Base-by-base conservation (phyloP, 768 basidiomycete species). In the Calocybe cyanea region DNA sequence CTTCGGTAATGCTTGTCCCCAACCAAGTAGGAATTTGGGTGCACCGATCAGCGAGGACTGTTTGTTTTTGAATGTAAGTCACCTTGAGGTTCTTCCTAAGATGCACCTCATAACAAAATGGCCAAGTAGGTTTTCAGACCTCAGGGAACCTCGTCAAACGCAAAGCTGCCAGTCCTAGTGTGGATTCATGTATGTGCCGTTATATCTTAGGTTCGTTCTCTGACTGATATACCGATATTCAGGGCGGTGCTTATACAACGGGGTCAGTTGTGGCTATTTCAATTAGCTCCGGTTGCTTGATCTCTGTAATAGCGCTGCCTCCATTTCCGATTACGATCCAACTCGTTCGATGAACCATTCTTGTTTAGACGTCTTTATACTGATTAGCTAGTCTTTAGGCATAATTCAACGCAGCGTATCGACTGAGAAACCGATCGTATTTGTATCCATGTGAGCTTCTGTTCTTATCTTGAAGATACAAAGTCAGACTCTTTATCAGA, bases 1-100 rank as follows among this genome's bases (percentile, higher is more conserved):
- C 7, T 82, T 81, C 47, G 77, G 78, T 0, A 67, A 77, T 48
- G 77, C 76, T 1, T 83, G 80, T 55, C 77, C 77, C 17, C 81
- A 80, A 46, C 68, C 68, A 8, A 57, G 66, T 7, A 25, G 51
- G 2, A 54, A 39, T 19, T 57, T 76, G 0, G 73, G 72, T 13
- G 78, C 74, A 10, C 64, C 69, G 2, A 63, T 72, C 7, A 64
- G 63, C 7, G 80, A 83, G 56, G 73, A 80, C 45, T 83, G 81
- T 48, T 55, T 83, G n/a, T 66, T 62, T 34, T 59, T 83, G 36
- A 81, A 82, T 50, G 81, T 73, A 41, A 11, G 67, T 21, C 2
- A 7, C n/a, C 38, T 9, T 9, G 13, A 4, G n/a, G 32, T 30
- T 28, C 11, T 13, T 14, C 18, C 42, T 3, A n/a, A n/a, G n/a